Base-by-base conservation (phyloP, 2,329 filamentous ascomycete species). In the Didymella exigua region DNA sequence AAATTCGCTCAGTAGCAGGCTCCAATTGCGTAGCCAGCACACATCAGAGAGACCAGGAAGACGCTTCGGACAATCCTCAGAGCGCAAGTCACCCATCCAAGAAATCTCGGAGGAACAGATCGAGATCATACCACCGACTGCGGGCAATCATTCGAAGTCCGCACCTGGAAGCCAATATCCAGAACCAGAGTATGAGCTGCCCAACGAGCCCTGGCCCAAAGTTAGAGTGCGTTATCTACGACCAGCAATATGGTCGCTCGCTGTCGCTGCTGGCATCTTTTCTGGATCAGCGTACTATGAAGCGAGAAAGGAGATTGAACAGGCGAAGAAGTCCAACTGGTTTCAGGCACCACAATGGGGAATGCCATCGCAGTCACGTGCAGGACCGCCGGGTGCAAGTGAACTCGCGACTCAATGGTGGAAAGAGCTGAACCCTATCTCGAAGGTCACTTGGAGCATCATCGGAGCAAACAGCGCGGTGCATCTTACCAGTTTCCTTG, bases 181-280 rank as follows among this genome's bases (percentile, higher is more conserved):
- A 4, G 36, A 49, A 50, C 24, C 46, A 36, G 46, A 43, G 23
- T 41, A 41, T 13, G 40, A 54, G 18, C 21, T 19, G 14, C 41
- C 26, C 14, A 49, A 54, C 16, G 42, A 37, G 2, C 49, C 54
- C 31, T 52, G 59, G 40, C 62, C 60, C 18, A 56, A 58, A 10
- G 51, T 63, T 2, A 63, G 54, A 30, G 60, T 71, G 13, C 59
- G 58, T 26, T 69, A 69, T 42, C 41, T 72, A 9, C 59, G 62
- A n/a, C 70, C 71, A 24, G 65, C 64, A 9, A 59, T 73, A 29
- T 73, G 65, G 62, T 67, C 67, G 2, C 31, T 70, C 7, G 31
- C 59, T 36, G 62, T 71, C n/a, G 67, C 68, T 4, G 44, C 62
- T 13, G 66, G 67, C 4, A 67, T 74, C 18, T 72, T 66, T n/a